Evolutionary conservation across 2,329 filamentous ascomycete species (phyloP), one percentile per base, ranked within the genome.

Genomic region (Hypomyces perniciosus): DNA sequence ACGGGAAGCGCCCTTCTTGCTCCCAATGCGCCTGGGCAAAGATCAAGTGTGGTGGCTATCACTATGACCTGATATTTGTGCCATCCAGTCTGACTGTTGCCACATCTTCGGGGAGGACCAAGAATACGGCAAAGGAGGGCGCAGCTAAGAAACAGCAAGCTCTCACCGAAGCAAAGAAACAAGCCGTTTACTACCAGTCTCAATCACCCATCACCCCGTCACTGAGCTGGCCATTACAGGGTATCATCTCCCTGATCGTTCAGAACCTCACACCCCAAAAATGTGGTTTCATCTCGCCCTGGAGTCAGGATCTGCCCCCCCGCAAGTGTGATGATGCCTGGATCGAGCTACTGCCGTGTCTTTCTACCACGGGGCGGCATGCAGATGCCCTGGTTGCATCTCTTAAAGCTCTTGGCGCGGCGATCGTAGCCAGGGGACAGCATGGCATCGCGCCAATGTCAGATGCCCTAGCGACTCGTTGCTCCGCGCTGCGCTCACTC

Each of bases 241-340:
- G 62, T 43, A 56, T 63, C 39, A 55, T 63, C 26, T 61, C 59
- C 1, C 41, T 63, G 0, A 52, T 60, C 1, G 55, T 60, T 2
- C 61, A 49, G 8, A 44, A 59, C 38, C 42, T 49, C 10, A 13
- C 50, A 8, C 30, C 34, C 12, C 20, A 20, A 20, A 20, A 20
- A 20, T 20, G 20, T 46, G 3, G 30, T 41, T n/a, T 39, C 29
- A 2, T 34, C 42, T 4, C 35, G 33, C 29, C 42, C 20, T 29
- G 39, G 39, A 2, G 42, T 8, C 7, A 35, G 37, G 5, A 57
- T 58, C 46, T 70, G 70, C 45, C 69, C 62, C 27, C 62, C 65
- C 8, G 64, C 71, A 41, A 72, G 69, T 49, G 71, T 20, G 20
- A 20, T 20, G 20, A 70, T 6, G 60, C 66, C 1, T 73, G 70